Conservation (phyloP, 805 yeast genomes). For the Diddensiella transvaalensis region DNA sequence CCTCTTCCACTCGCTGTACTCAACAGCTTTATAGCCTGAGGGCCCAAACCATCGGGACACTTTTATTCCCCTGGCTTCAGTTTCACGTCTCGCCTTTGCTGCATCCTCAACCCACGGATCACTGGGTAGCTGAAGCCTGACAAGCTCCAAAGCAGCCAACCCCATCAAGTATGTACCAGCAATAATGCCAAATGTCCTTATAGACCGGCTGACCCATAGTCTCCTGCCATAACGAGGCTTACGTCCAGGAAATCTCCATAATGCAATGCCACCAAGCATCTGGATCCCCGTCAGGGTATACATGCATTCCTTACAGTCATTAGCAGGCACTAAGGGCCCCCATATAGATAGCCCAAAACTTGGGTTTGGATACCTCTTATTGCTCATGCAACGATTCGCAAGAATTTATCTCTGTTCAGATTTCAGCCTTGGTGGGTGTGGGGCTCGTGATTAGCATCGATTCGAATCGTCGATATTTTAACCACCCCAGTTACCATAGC, state of each 20-base stretch:
- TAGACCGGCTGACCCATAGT: slow-evolving; percentile 30
- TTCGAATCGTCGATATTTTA: no score
- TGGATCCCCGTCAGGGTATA: slow-evolving; percentile 53
- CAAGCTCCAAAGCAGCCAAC: slow-evolving; percentile 53
- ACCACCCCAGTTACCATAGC: no score
- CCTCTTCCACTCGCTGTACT: slow-evolving; percentile 29
- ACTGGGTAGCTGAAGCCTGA: slow-evolving; percentile 41
- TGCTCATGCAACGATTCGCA: neutral
- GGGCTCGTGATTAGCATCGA: no score
- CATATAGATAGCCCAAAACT: slow-evolving; percentile 57
- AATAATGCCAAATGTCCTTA: slow-evolving; percentile 34
- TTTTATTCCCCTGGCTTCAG: slow-evolving; percentile 45
- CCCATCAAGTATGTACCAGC: slow-evolving; percentile 49
- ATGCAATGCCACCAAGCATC: slow-evolving; percentile 29
- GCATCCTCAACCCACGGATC: slow-evolving; percentile 80
- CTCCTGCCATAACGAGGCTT: slow-evolving; percentile 16
- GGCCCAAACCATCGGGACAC: slow-evolving; percentile 70
- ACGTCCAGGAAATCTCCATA: slow-evolving; percentile 24
- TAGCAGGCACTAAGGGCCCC: slow-evolving; percentile 74
- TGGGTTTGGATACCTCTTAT: slow-evolving; percentile 38
- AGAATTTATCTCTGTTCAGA: no score
- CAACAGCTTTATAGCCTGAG: slow-evolving; percentile 50
- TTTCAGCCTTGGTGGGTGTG: no score
- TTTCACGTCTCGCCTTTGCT: slow-evolving; percentile 47
- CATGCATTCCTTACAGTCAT: slow-evolving; percentile 57